Base-by-base conservation (phyloP, 306 rosid species). In the Castanospermum australe region DNA sequence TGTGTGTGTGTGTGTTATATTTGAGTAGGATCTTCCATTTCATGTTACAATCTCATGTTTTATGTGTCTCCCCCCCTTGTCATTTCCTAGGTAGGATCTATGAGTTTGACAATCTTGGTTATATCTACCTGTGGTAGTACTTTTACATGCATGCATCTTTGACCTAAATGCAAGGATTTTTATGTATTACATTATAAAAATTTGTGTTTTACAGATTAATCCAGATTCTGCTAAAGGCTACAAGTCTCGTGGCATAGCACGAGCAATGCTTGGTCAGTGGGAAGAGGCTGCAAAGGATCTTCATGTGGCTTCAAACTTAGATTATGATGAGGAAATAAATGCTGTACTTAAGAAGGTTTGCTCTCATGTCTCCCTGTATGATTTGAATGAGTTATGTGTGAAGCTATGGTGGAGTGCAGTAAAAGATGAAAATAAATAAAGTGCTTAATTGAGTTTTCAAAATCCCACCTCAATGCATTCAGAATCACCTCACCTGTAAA, bases 171-270 rank as follows among this genome's bases (percentile, higher is more conserved):
- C 42, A 57, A 65, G 20, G 22, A 15, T 71, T 35, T 65, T 81
- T 73, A 69, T 14, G 28, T 71, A 57, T 41, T 32, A 39, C 8
- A 42, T 44, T 11, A 17, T 24, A 25, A 42, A 68, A 44, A 32
- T 41, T 66, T 54, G 48, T 9, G 14, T 82, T 12, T 48, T 67
- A 36, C 88, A 93, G 97, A 93, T 93, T 64, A 93, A 93, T 84
- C 98, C 98, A 0, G 98, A 93, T 86, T 93, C 98, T 56, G 98
- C 98, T 22, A 93, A 91, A 87, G 98, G 98, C 45, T 88, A 93
- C 85, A 93, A 93, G 85, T 81, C 98, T 8, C 97, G 98, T 30
- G 98, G 98, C 64, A 83, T 93, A 5, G 98, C 98, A 18, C 86
- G 78, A 12, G 67, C 98, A 48, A 75, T 93, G 97, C 92, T 93